These are phyloP conservation scores for Westerdykella sp. DNA, from an alignment of 2,329 filamentous ascomycete species.

Conservation along the genomic window DNA sequence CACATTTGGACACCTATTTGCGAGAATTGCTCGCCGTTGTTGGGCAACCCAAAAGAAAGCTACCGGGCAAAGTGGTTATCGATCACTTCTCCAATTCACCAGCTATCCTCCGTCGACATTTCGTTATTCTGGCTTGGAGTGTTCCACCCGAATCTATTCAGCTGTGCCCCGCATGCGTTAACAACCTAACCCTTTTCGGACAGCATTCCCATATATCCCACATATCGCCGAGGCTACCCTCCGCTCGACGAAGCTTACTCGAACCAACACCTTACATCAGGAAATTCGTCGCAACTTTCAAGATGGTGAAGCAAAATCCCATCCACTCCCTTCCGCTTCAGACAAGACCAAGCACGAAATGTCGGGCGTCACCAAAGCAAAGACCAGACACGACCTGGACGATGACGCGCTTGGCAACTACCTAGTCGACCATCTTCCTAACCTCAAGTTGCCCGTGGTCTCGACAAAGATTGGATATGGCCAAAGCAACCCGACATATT, in stretches of 20 bases:
- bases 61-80: too few species aligned
- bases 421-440: constrained; percentile 21
- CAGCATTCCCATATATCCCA: background rate
- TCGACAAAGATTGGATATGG: constrained; percentile 79
- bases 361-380: constrained; percentile 10
- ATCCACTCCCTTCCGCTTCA: background rate
- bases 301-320: background rate
- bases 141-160: too few species aligned
- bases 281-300: constrained; percentile 1
- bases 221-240: constrained; percentile 18
- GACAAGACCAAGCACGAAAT: constrained; percentile 4
- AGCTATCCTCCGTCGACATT: too few species aligned
- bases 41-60: too few species aligned
- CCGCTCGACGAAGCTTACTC: constrained; percentile 12
- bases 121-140: too few species aligned
- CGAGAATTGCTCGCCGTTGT: too few species aligned
- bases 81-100: too few species aligned
- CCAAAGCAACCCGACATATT: constrained; percentile 95
- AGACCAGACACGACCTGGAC: constrained; percentile 25
- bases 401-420: constrained; percentile 25
- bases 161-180: constrained; percentile 9
- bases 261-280: constrained; percentile 1
- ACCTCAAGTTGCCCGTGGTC: constrained; percentile 19
- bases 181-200: background rate
- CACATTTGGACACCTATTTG: too few species aligned